Conservation (phyloP, 2,329 filamentous ascomycete species). For the Huntiella moniliformis region DNA sequence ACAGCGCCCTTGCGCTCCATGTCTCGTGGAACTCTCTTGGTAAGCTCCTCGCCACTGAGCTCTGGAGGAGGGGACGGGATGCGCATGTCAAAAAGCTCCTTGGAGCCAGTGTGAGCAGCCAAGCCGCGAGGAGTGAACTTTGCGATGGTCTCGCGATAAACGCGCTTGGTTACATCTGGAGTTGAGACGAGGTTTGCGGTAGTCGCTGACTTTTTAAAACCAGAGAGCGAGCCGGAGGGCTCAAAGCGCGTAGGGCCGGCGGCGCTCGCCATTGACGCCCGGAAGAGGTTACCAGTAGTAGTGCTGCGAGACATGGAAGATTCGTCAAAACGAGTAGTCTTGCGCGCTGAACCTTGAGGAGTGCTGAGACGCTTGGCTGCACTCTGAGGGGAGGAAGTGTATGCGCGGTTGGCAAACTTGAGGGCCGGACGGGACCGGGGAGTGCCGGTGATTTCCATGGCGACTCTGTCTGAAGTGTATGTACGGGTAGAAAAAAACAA, state of each 20-base stretch:
- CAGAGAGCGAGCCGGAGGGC: conserved; percentile 26
- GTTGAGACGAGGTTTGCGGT: conserved; percentile 24
- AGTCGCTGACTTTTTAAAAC: conserved; percentile 30
- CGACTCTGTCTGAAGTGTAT: too few species aligned
- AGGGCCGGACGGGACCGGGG: conserved; percentile 21
- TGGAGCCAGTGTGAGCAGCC: conserved; percentile 25
- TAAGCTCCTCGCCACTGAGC: conserved; percentile 34
- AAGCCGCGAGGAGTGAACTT: conserved; percentile 31
- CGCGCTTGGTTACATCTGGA: conserved; percentile 23
- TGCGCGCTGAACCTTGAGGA: conserved; percentile 22
- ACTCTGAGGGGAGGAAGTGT: conserved; percentile 15
- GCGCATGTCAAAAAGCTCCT: conserved; percentile 38
- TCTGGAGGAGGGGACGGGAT: conserved; percentile 38
- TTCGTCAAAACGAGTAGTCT: conserved; percentile 12
- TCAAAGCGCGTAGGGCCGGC: conserved; percentile 23
- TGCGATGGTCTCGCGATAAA: conserved; percentile 26
- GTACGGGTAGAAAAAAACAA: background rate
- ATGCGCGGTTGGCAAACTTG: conserved; percentile 26
- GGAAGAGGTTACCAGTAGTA: conserved; percentile 24
- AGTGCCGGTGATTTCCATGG: conserved; percentile 9
- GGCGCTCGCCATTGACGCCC: conserved; percentile 21
- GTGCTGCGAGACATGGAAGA: conserved; percentile 19
- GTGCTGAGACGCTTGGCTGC: conserved; percentile 20
- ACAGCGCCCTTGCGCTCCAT: conserved; percentile 33
- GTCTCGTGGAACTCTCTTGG: conserved; percentile 34